A percentile compares a stretch with the other conserved stretches of the same genome.
These are phyloP conservation scores for Prunus mongolica DNA, from an alignment of 306 rosid genomes.

Conservation along the genomic window DNA sequence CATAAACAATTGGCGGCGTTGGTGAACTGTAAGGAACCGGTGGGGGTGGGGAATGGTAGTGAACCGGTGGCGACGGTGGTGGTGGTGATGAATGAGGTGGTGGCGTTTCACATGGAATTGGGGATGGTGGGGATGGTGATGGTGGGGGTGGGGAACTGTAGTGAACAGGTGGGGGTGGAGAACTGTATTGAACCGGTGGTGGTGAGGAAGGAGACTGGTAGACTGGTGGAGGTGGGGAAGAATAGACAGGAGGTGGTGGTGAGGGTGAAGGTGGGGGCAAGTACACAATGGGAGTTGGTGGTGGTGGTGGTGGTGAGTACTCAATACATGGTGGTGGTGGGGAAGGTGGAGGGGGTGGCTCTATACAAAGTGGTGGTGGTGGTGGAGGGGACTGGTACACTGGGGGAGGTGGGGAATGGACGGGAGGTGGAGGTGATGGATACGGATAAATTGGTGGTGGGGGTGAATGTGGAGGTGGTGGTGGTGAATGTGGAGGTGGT, in stretches of 20 bases:
- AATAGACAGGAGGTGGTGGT: slow-evolving; percentile 43
- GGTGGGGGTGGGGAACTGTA: slow-evolving; percentile 30
- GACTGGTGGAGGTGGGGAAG: slow-evolving; percentile 43
- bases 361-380: slow-evolving; percentile 62
- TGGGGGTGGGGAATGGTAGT: slow-evolving; percentile 18
- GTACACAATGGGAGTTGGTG: slow-evolving; percentile 37
- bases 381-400: slow-evolving; percentile 53
- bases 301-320: slow-evolving; percentile 47
- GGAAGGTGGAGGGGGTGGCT: slow-evolving; percentile 62
- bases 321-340: slow-evolving; percentile 69
- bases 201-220: slow-evolving; percentile 31
- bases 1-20: slow-evolving; percentile 24
- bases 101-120: slow-evolving; percentile 33
- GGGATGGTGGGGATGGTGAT: slow-evolving; percentile 44
- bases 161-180: slow-evolving; percentile 33
- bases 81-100: slow-evolving; percentile 14
- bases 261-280: slow-evolving; percentile 62
- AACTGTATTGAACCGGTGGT: slow-evolving; percentile 34
- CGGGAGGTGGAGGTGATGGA: slow-evolving; percentile 57
- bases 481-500: slow-evolving; percentile 29
- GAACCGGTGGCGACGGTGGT: slow-evolving; percentile 23
- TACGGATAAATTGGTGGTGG: slow-evolving; percentile 67
- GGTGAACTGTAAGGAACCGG: slow-evolving; percentile 27
- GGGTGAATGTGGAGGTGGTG: slow-evolving; percentile 38
- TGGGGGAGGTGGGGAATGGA: slow-evolving; percentile 50